Evolutionary conservation across 2,329 filamentous ascomycete genomes (phyloP), one percentile per base, ranked within the genome.

Genomic region (Pseudopithomyces maydicus): DNA sequence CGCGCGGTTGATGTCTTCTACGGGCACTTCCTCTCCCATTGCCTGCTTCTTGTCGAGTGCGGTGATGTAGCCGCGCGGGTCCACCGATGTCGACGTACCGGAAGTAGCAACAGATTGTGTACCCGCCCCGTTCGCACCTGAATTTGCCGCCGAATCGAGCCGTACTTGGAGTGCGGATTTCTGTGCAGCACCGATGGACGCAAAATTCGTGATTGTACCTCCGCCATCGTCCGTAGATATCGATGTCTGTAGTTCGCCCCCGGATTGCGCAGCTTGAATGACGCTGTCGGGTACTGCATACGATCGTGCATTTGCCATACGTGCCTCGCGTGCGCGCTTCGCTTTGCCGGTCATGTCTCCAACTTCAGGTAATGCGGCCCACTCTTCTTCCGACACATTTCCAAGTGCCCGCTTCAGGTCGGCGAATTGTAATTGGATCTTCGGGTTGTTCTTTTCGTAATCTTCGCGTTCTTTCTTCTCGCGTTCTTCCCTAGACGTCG

Each of bases 201-300:
- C 94, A 74, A 99, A 99, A 74, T 99, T 97, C 11, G 94, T 99
- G 86, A 97, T 95, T 1, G 92, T 96, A 2, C 94, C 93, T 69
- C 97, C 92, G 19, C 77, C 80, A 11, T 80, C 78, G 58, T 97
- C 93, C 11, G 71, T 54, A 43, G 88, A 84, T n/a, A 99, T 88
- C 0, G 91, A 96, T 1, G 92, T 95, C 46, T 92, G 90, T 63
- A 98, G 85, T 72, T 97, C 91, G 3, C 86, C 84, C 2, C 90
- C 85, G 66, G 92, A 91, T 67, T 91, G 84, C 15, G 93, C 94
- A 7, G 92, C 90, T 1, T 94, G 92, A 53, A 99, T 83, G 6
- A 99, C 95, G 70, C 92, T 97, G 77, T 99, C 95, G 0, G 95
- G 96, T 0, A 99, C 95, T 3, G 94, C 95, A 74, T 99, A 99